phyloP scores from a whole-genome alignment of 2,329 filamentous ascomycete species.

The Periconia sp. region DNA sequence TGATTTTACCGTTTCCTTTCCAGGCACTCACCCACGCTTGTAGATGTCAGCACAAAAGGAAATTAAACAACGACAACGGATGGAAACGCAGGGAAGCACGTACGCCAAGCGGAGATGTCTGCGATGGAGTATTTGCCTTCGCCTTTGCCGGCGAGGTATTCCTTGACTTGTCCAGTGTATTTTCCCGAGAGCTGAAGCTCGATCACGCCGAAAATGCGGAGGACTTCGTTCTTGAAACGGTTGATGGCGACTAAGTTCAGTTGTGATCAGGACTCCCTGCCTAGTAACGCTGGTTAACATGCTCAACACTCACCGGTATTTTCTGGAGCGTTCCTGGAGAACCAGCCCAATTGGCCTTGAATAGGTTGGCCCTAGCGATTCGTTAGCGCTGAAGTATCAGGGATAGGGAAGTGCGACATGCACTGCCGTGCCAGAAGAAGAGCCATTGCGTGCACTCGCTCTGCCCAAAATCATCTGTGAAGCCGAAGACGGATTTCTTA shows the following conservation, averaged over 20 bases:
- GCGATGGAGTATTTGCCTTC: conserved; percentile 59
- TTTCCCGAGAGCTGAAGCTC: conserved; percentile 57
- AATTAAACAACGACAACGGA: too few species aligned
- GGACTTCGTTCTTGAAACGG: conserved; percentile 52
- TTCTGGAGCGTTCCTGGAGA: conserved; percentile 29
- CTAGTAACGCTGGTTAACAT: too few species aligned
- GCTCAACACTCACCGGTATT: conserved; percentile 4
- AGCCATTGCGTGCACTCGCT: conserved; percentile 56
- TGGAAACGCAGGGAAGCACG: too few species aligned
- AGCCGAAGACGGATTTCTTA: conserved; percentile 54
- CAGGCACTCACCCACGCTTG: conserved; percentile 51
- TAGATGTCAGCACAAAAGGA: too few species aligned
- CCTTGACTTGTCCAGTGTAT: conserved; percentile 51
- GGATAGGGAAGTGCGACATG: too few species aligned
- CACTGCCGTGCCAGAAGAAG: conserved; percentile 56
- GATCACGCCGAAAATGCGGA: conserved; percentile 58
- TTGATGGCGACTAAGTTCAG: conserved; percentile 10
- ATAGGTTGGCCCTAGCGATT: conserved; percentile 31
- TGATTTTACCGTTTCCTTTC: conserved; percentile 45
- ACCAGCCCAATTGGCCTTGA: conserved; percentile 49
- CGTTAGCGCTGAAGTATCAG: too few species aligned
- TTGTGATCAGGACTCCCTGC: too few species aligned
- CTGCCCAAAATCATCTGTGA: conserved; percentile 54
- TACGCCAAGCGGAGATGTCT: conserved; percentile 54
- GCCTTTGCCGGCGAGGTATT: conserved; percentile 57